Evolutionary conservation across 1,139 yeast genomes (phyloP), one percentile per base, ranked within the genome.

Genomic region (Citeromyces hawaiiensis): DNA sequence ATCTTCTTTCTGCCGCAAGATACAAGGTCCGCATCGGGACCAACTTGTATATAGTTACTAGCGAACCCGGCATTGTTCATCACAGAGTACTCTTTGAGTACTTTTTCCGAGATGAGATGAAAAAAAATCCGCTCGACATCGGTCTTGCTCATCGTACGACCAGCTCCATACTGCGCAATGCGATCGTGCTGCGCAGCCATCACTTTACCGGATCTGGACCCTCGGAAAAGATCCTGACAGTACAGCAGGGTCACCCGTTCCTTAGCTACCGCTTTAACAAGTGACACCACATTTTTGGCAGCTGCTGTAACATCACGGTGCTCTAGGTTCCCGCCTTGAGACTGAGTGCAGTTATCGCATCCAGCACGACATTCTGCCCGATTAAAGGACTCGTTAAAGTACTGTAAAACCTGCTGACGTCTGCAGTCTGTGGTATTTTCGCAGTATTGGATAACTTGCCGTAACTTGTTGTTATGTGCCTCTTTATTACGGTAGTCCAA

Each of bases 381-480:
- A 48, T 83, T 75, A 54, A 88, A 88, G 6, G 64, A 63, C 53
- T 91, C 99, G 55, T 83, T 83, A 60, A 91, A 91, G 55, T 88
- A 91, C 40, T 83, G 91, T 40, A 91, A 63, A 4, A 91, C 95
- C 49, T 87, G 88, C 52, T 78, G 73, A 45, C 98, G 68, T 44
- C 98, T 72, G 55, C 99, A 91, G 57, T 88, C 97, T 4, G 87
- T 77, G 5, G 72, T 70, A 58, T 91, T 91, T 46, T 88, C 96
- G 60, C 98, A 91, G 54, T 87, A 93, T 52, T 83, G 91, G 44
- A 83, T 75, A 23, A 91, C 96, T 48, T 85, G 88, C 42, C 85
- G 70, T 46, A 91, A 63, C 55, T 86, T 83, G 29, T 76, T 72
- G 45, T 78, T 60, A 57, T 91, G 96, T 46, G 79, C 83, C 45